Percentiles rank a stretch among this genome's conserved stretches.
Evolutionary conservation across 2,329 filamentous ascomycete species (phyloP).

Genomic region (Fusarium musae): DNA sequence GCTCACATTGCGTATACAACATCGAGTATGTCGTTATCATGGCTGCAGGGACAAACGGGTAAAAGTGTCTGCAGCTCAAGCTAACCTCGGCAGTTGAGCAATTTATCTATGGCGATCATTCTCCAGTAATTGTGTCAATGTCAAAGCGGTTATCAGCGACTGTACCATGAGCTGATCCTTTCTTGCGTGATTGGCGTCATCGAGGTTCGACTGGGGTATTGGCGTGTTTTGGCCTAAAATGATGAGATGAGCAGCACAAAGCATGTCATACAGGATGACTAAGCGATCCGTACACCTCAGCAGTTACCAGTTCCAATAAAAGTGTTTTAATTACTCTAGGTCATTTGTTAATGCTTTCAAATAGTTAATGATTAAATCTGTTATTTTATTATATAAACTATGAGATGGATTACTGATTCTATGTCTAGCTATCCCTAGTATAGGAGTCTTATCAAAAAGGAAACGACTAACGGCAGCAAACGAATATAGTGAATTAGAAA

Average conservation of each 20-base stretch:
- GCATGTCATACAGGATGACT: neutral
- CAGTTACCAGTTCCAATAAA: no score
- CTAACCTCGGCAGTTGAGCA: neutral
- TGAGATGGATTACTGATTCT: no score
- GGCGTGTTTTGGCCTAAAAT: neutral
- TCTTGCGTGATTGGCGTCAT: neutral
- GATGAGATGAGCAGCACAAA: neutral
- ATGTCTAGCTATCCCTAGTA: no score
- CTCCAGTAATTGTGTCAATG: neutral
- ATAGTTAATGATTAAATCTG: neutral
- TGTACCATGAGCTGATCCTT: neutral
- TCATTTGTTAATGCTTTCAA: accelerated
- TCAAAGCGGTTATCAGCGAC: neutral
- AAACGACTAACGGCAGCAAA: no score
- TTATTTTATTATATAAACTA: no score
- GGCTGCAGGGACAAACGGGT: neutral
- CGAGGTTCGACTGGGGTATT: neutral
- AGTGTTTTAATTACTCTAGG: accelerated
- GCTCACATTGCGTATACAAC: neutral
- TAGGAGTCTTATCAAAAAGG: no score
- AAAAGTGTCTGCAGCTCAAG: neutral
- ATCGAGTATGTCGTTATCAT: neutral
- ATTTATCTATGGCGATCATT: neutral
- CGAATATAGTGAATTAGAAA: no score
- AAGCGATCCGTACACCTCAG: neutral